Evolutionary conservation across 306 rosid genomes (phyloP).

Genomic region (Vigna trinervia): DNA sequence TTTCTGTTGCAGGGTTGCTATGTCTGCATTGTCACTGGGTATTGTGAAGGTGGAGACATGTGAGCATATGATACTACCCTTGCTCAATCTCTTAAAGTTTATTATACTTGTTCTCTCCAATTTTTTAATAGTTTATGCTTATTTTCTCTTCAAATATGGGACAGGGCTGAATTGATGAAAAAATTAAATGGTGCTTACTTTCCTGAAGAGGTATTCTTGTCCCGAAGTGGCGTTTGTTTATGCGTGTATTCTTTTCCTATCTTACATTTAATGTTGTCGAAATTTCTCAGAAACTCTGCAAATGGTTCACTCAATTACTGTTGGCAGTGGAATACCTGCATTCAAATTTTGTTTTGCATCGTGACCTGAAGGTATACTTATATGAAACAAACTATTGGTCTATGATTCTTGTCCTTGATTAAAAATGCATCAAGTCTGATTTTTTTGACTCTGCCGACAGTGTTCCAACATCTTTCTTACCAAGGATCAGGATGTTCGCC

Average conservation of each 20-base stretch:
- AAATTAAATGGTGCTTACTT: conserved; percentile 82
- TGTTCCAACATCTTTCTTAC: conserved; percentile 99
- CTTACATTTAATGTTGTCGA: conserved; percentile 50
- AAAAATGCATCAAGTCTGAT: conserved; percentile 33
- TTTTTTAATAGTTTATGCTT: conserved; percentile 3
- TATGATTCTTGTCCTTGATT: conserved; percentile 1
- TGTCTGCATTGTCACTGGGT: conserved; percentile 98
- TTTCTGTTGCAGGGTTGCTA: conserved; percentile 89
- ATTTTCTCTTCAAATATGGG: conserved; percentile 31
- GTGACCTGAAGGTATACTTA: conserved; percentile 82
- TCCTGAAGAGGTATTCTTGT: conserved; percentile 85
- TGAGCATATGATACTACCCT: conserved; percentile 56
- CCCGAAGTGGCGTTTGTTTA: neutral
- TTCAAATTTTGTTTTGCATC: conserved; percentile 88
- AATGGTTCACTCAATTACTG: conserved; percentile 94
- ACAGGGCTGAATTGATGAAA: conserved; percentile 97
- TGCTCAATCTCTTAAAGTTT: conserved; percentile 19
- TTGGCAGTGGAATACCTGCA: conserved; percentile 97
- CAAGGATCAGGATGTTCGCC: conserved; percentile 95
- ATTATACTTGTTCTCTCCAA: conserved; percentile 12
- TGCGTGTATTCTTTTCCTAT: conserved; percentile 20
- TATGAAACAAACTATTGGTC: conserved; percentile 26
- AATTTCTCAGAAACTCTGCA: conserved; percentile 86
- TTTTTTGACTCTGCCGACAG: conserved; percentile 57
- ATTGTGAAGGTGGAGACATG: conserved; percentile 99